phyloP scores from a whole-genome alignment of 129 eudicot genomes.

The Artemisia tridentata region DNA sequence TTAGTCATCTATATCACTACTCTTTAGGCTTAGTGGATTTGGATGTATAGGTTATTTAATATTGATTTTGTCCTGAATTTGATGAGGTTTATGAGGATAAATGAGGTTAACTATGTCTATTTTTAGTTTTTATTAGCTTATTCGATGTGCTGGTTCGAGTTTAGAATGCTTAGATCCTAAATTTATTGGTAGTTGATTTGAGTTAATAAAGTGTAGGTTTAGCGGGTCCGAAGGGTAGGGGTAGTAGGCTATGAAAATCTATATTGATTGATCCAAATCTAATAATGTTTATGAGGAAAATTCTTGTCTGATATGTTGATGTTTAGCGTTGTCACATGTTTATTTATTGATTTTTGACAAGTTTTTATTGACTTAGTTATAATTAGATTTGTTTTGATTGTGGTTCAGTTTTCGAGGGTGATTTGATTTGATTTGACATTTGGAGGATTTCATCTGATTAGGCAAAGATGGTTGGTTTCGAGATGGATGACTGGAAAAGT shows the following conservation, averaged over 20 bases:
- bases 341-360: not conserved
- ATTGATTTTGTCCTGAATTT: not conserved
- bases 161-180: too few species aligned
- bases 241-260: constrained; percentile 19
- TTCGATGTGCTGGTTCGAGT: too few species aligned
- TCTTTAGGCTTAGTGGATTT: too few species aligned
- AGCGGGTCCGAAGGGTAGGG: constrained; percentile 2
- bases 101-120: too few species aligned
- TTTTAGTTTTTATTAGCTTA: too few species aligned
- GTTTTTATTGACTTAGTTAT: not conserved
- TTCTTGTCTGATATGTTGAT: not conserved
- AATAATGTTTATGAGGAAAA: constrained; percentile 3
- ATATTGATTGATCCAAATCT: not conserved
- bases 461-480: constrained; percentile 35
- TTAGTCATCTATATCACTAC: too few species aligned
- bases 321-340: not conserved
- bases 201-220: constrained; percentile 9
- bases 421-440: not conserved
- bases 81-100: not conserved
- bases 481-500: constrained; percentile 44
- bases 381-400: not conserved
- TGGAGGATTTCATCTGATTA: constrained; percentile 20
- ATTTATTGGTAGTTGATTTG: constrained; percentile 8
- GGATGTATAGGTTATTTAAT: too few species aligned
- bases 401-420: constrained; percentile 12